phyloP scores from a whole-genome alignment of 2,329 filamentous ascomycete genomes.

The Orbilia oligospora region DNA sequence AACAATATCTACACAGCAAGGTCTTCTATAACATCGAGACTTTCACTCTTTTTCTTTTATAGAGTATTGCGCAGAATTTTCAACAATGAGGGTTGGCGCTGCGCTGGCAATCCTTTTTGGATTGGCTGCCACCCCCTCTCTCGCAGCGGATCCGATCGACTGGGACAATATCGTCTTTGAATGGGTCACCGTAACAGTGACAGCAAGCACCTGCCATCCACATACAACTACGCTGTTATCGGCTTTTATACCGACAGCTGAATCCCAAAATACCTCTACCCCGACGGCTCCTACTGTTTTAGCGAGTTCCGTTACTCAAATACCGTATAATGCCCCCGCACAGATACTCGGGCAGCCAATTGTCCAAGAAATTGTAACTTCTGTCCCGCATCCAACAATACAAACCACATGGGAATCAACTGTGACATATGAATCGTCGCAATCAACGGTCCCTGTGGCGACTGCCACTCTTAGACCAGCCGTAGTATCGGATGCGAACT shows the following conservation, averaged over 20 bases:
- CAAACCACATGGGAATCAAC: constrained; percentile 47
- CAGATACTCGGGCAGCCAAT: constrained; percentile 47
- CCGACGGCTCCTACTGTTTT: not conserved
- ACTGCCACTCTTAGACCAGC: constrained; percentile 50
- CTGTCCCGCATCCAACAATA: constrained; percentile 29
- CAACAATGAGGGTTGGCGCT: constrained; percentile 29
- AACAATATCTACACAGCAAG: not conserved
- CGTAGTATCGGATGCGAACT: constrained; percentile 38
- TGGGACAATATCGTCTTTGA: constrained; percentile 53
- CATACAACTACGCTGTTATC: not conserved
- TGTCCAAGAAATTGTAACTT: constrained; percentile 35
- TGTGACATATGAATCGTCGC: constrained; percentile 13
- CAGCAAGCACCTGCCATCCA: constrained; percentile 17
- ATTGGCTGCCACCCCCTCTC: constrained; percentile 7
- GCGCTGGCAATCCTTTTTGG: constrained; percentile 42
- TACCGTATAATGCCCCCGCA: constrained; percentile 29
- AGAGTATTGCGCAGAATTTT: not conserved
- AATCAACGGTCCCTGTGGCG: constrained; percentile 18
- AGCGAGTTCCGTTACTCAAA: constrained; percentile 13
- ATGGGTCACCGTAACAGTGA: constrained; percentile 53
- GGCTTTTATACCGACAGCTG: not conserved
- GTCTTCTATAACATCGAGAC: not conserved
- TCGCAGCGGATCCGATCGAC: constrained; percentile 43
- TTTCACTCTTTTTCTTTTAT: not conserved
- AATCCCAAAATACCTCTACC: not conserved